Conservation (phyloP, 2,329 filamentous ascomycete species). For the Botrytis paeoniae region DNA sequence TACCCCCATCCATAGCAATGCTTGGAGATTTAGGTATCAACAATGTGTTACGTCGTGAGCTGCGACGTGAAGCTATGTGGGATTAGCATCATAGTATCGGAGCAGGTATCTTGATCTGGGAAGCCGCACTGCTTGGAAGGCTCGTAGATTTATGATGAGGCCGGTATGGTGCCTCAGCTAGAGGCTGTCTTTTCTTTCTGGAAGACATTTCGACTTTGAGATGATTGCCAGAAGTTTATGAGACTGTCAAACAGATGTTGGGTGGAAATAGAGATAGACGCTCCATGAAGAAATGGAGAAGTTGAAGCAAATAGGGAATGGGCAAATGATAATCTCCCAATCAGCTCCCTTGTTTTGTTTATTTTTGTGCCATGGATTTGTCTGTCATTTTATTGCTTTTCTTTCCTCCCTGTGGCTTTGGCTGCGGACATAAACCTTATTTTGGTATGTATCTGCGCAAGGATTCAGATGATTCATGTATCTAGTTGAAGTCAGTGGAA, state of each 20-base stretch:
- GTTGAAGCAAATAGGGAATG: no score
- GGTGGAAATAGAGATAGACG: not conserved
- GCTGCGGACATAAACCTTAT: not conserved
- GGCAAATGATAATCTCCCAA: not conserved
- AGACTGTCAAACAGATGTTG: not conserved
- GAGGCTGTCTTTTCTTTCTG: not conserved
- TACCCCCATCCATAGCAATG: not conserved
- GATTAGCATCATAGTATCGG: not conserved
- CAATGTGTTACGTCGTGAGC: not conserved
- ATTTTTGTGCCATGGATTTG: not conserved
- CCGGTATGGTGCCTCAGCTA: not conserved
- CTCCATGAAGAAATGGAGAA: not conserved
- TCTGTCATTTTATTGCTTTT: slow-evolving; percentile 2
- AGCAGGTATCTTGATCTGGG: not conserved
- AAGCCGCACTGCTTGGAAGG: not conserved
- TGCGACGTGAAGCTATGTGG: not conserved
- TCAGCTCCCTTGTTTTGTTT: not conserved
- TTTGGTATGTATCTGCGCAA: not conserved
- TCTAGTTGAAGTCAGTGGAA: not conserved
- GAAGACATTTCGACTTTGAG: not conserved
- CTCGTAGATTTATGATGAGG: not conserved
- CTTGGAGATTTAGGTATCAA: not conserved
- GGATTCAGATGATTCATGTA: not conserved
- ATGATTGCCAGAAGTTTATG: not conserved
- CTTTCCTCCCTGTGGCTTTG: not conserved